Percentiles rank a stretch among this genome's conserved stretches.
These are phyloP conservation scores for Arthrobotrys pseudoclavata DNA, from an alignment of 2,329 filamentous ascomycete species.

Conservation along the genomic window DNA sequence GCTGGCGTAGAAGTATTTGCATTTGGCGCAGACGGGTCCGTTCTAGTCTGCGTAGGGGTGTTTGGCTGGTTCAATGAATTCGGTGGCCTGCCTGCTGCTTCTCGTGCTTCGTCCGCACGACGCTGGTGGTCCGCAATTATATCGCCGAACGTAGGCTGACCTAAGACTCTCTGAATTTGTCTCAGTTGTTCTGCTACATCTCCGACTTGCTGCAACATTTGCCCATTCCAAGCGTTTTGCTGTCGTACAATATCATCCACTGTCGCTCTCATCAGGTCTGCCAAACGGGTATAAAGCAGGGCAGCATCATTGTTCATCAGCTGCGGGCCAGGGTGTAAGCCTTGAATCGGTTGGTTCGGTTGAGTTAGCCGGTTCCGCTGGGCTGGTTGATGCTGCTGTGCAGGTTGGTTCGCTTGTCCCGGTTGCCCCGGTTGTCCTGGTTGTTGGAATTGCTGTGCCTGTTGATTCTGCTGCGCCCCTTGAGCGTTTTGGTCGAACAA, in stretches of 20 bases:
- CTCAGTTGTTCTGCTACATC: constrained; percentile 26
- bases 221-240: constrained; percentile 31
- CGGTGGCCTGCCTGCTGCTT: neutral
- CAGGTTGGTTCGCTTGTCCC: neutral
- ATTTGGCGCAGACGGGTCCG: neutral
- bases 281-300: constrained; percentile 19
- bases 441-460: neutral
- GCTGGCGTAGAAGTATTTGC: neutral
- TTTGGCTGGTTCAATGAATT: neutral
- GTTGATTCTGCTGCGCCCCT: constrained; percentile 23
- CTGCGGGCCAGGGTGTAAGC: neutral
- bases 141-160: neutral
- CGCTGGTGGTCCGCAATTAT: neutral
- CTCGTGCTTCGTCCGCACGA: neutral
- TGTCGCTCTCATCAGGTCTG: constrained; percentile 16
- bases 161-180: neutral
- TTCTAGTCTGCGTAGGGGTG: no score
- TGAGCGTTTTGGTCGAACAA: constrained; percentile 11
- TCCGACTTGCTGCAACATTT: constrained; percentile 27
- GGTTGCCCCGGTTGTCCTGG: neutral
- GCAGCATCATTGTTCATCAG: neutral
- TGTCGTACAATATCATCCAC: constrained; percentile 32
- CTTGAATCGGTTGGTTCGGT: neutral
- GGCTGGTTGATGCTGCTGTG: constrained; percentile 5
- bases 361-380: constrained; percentile 5